Percentiles rank a stretch among this genome's conserved stretches.
These are phyloP conservation scores for Avena sativa DNA, from an alignment of 176 grass and related monocot genomes.

Conservation along the genomic window DNA sequence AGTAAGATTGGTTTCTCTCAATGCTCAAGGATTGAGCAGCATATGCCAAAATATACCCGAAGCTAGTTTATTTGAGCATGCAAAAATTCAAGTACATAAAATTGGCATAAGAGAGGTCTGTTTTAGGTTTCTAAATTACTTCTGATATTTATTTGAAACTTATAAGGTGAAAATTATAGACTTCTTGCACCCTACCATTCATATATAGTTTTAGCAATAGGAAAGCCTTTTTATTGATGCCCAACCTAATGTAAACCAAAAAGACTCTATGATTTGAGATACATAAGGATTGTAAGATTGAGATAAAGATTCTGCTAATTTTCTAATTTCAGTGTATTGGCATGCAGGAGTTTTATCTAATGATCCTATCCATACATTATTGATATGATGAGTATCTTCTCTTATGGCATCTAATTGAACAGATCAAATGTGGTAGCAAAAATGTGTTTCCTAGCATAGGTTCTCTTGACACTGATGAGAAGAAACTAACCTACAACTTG, in stretches of 20 bases:
- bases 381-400: not conserved
- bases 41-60: not conserved
- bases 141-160: not conserved
- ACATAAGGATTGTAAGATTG: not conserved
- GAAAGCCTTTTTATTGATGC: not conserved
- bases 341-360: not conserved
- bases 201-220: not conserved
- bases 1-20: conserved; percentile 2
- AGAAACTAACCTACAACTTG: conserved; percentile 49
- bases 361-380: not conserved
- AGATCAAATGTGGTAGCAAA: conserved; percentile 15
- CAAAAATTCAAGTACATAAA: not conserved
- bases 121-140: not conserved
- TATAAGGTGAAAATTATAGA: conserved; percentile 9
- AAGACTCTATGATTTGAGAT: not conserved
- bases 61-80: not conserved
- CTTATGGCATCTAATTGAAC: not conserved
- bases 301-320: not conserved
- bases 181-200: not conserved
- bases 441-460: not conserved
- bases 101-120: not conserved
- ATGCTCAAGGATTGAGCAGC: not conserved
- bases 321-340: not conserved
- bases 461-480: not conserved
- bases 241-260: not conserved